Conservation (phyloP, 306 rosid species). For the Notholithocarpus densiflorus region DNA sequence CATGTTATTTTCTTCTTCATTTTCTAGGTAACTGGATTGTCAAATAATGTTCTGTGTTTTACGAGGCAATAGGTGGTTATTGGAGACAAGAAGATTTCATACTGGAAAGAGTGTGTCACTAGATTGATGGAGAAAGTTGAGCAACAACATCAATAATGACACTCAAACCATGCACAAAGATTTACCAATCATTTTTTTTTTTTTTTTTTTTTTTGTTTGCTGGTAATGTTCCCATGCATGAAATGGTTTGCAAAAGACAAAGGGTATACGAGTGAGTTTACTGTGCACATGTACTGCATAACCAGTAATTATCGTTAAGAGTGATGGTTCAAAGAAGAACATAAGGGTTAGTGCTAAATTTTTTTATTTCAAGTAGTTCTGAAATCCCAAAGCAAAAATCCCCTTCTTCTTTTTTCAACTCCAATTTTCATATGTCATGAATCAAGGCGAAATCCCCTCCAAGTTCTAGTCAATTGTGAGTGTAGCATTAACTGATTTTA, state of each 20-base stretch:
- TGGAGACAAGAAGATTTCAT: slow-evolving; percentile 67
- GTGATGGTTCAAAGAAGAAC: neutral
- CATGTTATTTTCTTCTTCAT: neutral
- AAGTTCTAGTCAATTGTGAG: too few species aligned
- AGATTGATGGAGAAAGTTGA: slow-evolving; percentile 54
- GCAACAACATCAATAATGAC: slow-evolving; percentile 36
- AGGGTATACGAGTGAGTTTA: neutral
- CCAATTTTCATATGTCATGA: too few species aligned
- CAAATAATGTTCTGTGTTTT: neutral
- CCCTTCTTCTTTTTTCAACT: neutral
- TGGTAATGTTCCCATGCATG: neutral
- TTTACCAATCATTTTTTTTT: neutral
- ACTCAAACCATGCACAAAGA: slow-evolving; percentile 2
- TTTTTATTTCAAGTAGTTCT: neutral
- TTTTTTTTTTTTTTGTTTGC: too few species aligned
- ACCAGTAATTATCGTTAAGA: neutral
- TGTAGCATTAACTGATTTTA: too few species aligned
- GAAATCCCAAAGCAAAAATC: neutral
- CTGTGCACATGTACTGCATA: neutral
- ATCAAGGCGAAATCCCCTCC: too few species aligned
- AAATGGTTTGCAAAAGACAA: neutral
- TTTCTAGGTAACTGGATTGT: neutral
- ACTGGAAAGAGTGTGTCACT: slow-evolving; percentile 62
- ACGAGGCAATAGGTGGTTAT: slow-evolving; percentile 49
- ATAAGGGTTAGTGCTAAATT: neutral